Conservation (phyloP, 2,329 filamentous ascomycete species). For the Cryphonectria radicalis region DNA sequence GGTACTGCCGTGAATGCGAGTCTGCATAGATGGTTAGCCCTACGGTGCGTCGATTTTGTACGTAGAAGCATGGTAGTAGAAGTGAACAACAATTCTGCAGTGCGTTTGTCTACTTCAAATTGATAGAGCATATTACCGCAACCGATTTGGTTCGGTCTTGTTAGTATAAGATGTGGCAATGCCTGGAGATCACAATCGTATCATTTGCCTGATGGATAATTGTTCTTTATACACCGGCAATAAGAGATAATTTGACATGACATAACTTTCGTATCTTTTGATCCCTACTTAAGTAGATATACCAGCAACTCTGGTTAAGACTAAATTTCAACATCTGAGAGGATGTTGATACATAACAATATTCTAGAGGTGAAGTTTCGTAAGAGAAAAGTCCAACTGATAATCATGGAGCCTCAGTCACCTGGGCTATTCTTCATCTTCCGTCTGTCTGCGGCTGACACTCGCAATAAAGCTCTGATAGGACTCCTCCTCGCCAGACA, state of each 20-base stretch:
- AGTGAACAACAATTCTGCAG: neutral
- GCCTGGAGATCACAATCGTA: too few species aligned
- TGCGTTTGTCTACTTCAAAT: too few species aligned
- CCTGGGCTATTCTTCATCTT: constrained; percentile 12
- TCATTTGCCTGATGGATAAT: neutral
- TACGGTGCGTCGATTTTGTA: neutral
- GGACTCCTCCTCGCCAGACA: constrained; percentile 23
- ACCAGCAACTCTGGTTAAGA: neutral
- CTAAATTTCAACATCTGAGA: neutral
- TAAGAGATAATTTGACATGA: neutral
- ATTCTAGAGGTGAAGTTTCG: neutral
- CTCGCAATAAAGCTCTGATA: constrained; percentile 30
- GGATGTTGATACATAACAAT: neutral
- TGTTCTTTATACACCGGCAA: neutral
- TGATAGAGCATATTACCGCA: too few species aligned
- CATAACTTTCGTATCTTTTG: neutral
- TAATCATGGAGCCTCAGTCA: neutral
- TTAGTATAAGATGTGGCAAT: too few species aligned
- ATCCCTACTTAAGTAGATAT: neutral
- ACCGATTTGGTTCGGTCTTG: too few species aligned
- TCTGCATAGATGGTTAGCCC: neutral
- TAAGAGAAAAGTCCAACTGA: neutral
- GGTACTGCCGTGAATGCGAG: constrained; percentile 11
- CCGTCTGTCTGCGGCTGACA: constrained; percentile 25
- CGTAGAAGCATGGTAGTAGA: neutral